Conservation (phyloP, 2,329 filamentous ascomycete genomes). For the Botryosphaeria agaves region DNA sequence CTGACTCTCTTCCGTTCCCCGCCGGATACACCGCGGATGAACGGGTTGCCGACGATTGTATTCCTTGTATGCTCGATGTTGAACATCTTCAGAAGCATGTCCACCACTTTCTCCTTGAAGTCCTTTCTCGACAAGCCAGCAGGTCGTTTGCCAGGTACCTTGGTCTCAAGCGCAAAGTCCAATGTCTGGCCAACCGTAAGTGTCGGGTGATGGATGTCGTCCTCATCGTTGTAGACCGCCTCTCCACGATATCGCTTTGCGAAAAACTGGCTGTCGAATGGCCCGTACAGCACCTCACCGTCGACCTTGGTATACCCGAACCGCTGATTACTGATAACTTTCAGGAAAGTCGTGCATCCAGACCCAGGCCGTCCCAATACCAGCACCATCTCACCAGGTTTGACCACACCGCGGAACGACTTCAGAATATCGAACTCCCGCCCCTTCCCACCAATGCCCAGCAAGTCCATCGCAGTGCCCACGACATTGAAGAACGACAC, state of each 20-base stretch:
- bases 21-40: constrained; percentile 64
- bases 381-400: constrained; percentile 77
- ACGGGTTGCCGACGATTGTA: constrained; percentile 70
- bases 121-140: constrained; percentile 52
- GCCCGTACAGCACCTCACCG: constrained; percentile 63
- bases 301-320: constrained; percentile 41
- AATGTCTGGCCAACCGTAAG: constrained; percentile 79
- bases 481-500: constrained; percentile 61
- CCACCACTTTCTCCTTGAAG: constrained; percentile 61
- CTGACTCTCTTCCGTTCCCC: constrained; percentile 52
- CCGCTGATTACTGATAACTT: constrained; percentile 36
- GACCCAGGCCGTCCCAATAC: constrained; percentile 61
- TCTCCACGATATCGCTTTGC: constrained; percentile 58
- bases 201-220: constrained; percentile 72
- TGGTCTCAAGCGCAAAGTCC: constrained; percentile 68
- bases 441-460: constrained; percentile 51
- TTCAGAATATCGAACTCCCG: constrained; percentile 57
- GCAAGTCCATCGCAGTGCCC: constrained; percentile 42
- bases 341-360: constrained; percentile 37
- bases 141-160: constrained; percentile 66
- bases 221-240: constrained; percentile 72
- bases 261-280: constrained; percentile 54
- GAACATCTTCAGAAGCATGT: constrained; percentile 73
- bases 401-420: constrained; percentile 46
- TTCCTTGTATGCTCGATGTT: constrained; percentile 79